Base-by-base conservation (phyloP, 78 protist species). In the Dictyostelium firmibasis region DNA sequence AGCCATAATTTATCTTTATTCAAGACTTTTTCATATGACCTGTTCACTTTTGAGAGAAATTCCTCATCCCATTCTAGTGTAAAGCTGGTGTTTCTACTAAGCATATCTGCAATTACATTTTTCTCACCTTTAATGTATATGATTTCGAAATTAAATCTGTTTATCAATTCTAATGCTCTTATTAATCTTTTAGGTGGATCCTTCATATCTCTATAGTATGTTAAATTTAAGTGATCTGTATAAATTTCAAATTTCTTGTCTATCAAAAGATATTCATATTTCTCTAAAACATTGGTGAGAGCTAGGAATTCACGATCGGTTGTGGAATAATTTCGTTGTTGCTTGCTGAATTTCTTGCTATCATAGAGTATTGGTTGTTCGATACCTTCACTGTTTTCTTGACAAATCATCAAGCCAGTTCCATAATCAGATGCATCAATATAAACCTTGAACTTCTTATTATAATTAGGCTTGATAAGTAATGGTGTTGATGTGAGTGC, bases 401-500 rank as follows among this genome's bases (percentile, higher is more conserved):
- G 91, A 14, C 83, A n/a, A 1, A 85, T 85, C 83, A 72, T 69
- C 0, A 41, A 1, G 0, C 91, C 91, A 0, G 31, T 72, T 0
- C 91, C 91, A n/a, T 69, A 20, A 50, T 85, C 82, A 33, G 44
- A 25, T 0, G 83, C 91, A 33, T 85, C 91, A 0, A 44, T 72
- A 69, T 85, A 85, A 0, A 85, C 33, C 11, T 20, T 16, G 2
- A 85, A 64, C 1, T 5, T 11, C 11, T 29, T 29, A n/a, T 44
- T 33, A 14, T 84, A 10, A 77, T 60, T 27, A 6, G 81, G 81
- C 20, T 20, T n/a, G 1, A 53, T 25, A 0, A 81, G 4, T 20
- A 67, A 81, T 29, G 86, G 41, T 31, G 38, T 74, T 4, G 23
- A 1, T 27, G 47, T 57, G 0, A 81, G 27, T 29, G 70, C 70